phyloP scores from a whole-genome alignment of 116 monocot genomes.

The Thalassia testudinum region DNA sequence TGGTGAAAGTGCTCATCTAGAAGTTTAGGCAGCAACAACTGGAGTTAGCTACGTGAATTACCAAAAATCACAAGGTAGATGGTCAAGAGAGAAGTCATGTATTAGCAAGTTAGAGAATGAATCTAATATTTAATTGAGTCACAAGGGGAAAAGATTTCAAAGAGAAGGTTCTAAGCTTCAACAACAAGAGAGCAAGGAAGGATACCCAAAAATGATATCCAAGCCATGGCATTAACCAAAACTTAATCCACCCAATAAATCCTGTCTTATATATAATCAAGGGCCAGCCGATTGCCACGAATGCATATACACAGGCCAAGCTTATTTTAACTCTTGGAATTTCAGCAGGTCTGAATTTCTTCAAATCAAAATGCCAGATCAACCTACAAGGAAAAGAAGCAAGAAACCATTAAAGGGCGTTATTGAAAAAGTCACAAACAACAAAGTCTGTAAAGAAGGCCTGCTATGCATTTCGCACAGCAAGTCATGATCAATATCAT shows the following conservation, averaged over 20 bases:
- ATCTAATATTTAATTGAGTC: too few species aligned
- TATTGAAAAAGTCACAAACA: too few species aligned
- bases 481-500: too few species aligned
- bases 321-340: conserved; percentile 81
- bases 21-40: too few species aligned
- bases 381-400: conserved; percentile 34
- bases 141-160: background rate
- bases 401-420: too few species aligned
- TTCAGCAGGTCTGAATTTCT: conserved; percentile 85
- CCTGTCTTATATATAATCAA: conserved; percentile 67
- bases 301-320: conserved; percentile 85
- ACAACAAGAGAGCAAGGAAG: background rate
- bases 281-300: conserved; percentile 89
- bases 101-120: too few species aligned
- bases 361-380: conserved; percentile 72
- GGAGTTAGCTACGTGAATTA: too few species aligned
- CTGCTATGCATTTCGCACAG: too few species aligned
- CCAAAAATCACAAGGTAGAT: too few species aligned
- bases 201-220: conserved; percentile 93
- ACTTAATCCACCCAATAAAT: conserved; percentile 86
- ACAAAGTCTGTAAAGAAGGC: too few species aligned
- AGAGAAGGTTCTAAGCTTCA: background rate
- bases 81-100: too few species aligned
- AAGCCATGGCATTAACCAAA: conserved; percentile 94
- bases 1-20: conserved; percentile 96